Percentiles rank a stretch among this genome's conserved stretches.
Conservation (phyloP, 2,329 filamentous ascomycete genomes). For the Cercospora brassicicola region DNA sequence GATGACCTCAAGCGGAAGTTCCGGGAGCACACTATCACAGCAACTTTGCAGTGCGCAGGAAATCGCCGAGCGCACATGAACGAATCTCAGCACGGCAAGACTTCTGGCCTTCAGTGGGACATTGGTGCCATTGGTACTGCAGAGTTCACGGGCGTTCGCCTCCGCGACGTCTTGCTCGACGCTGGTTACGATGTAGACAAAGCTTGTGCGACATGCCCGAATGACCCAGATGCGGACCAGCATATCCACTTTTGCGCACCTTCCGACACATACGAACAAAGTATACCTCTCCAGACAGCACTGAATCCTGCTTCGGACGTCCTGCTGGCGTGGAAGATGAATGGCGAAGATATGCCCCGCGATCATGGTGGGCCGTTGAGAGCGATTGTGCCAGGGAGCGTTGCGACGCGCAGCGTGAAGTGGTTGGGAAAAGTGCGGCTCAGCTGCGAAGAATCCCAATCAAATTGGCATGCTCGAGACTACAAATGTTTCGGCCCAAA, state of each 20-base stretch:
- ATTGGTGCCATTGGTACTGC: slow-evolving; percentile 62
- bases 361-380: slow-evolving; percentile 68
- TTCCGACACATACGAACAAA: slow-evolving; percentile 29
- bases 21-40: slow-evolving; percentile 53
- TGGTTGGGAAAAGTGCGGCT: slow-evolving; percentile 62
- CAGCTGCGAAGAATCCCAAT: slow-evolving; percentile 65
- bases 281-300: slow-evolving; percentile 43
- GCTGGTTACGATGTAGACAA: slow-evolving; percentile 51
- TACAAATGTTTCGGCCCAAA: slow-evolving; percentile 67
- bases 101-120: slow-evolving; percentile 62
- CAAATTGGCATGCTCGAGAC: slow-evolving; percentile 66
- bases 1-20: slow-evolving; percentile 57
- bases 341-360: slow-evolving; percentile 61
- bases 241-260: slow-evolving; percentile 56
- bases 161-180: slow-evolving; percentile 58
- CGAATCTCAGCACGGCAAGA: slow-evolving; percentile 44
- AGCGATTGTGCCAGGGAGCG: slow-evolving; percentile 61
- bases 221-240: slow-evolving; percentile 41
- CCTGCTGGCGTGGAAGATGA: slow-evolving; percentile 71
- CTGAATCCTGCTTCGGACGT: slow-evolving; percentile 64
- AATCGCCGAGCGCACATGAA: slow-evolving; percentile 59
- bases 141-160: slow-evolving; percentile 58
- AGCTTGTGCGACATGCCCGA: slow-evolving; percentile 24
- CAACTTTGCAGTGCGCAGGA: slow-evolving; percentile 61
- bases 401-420: slow-evolving; percentile 65